Conservation (phyloP, 148 eudicot species). For the Spergularia marina region DNA sequence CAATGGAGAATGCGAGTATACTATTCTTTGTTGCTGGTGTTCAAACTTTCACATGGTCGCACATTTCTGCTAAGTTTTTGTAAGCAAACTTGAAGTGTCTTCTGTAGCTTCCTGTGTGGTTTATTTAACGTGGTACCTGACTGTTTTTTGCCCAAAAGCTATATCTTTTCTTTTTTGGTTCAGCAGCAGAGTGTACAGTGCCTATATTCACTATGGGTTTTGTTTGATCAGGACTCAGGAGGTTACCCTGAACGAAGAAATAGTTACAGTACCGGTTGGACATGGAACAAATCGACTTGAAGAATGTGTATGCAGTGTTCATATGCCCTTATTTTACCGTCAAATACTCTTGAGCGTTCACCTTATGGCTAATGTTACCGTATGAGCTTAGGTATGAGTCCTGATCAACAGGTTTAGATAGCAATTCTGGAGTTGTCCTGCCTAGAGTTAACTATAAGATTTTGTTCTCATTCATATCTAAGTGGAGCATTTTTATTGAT, state of each 20-base stretch:
- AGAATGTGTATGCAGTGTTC: neutral
- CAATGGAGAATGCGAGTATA: neutral
- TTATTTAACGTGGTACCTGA: neutral
- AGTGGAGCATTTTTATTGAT: neutral
- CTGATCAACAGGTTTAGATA: too few species aligned
- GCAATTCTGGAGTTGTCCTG: neutral
- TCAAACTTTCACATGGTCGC: neutral
- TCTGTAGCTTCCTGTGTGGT: neutral
- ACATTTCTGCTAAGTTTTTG: neutral
- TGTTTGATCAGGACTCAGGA: slow-evolving; percentile 36
- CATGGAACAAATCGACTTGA: slow-evolving; percentile 50
- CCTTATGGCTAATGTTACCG: too few species aligned
- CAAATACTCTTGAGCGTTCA: too few species aligned
- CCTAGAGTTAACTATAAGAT: neutral
- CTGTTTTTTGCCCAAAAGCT: neutral
- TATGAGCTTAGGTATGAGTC: too few species aligned
- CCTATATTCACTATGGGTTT: neutral
- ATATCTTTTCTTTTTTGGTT: neutral
- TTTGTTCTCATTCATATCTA: neutral
- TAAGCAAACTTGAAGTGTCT: neutral
- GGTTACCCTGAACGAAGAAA: slow-evolving; percentile 72
- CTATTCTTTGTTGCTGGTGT: neutral
- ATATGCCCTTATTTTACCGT: too few species aligned
- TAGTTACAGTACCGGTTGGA: slow-evolving; percentile 70
- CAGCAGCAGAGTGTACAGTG: too few species aligned